These are phyloP conservation scores for Neonectria coccinea DNA, from an alignment of 2,329 filamentous ascomycete genomes.

Conservation along the genomic window DNA sequence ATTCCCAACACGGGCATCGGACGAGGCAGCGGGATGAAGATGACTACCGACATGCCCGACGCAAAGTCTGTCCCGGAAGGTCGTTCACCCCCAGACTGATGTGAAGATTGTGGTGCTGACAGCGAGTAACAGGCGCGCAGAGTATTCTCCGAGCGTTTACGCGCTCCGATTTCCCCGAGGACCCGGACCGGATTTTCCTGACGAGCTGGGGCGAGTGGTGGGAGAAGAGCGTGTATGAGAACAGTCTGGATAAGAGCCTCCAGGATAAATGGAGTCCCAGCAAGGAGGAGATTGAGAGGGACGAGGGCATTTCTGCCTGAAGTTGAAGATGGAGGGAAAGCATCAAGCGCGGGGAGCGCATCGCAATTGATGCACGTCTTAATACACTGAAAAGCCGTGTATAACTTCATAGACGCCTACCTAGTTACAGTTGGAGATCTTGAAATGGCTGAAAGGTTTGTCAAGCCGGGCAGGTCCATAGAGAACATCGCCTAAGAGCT, in stretches of 20 bases:
- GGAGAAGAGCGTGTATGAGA: slow-evolving; percentile 56
- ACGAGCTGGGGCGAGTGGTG: slow-evolving; percentile 70
- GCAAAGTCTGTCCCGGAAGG: slow-evolving; percentile 62
- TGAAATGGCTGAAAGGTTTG: background rate
- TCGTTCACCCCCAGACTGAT: slow-evolving; percentile 32
- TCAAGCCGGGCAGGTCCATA: background rate
- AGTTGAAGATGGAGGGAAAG: background rate
- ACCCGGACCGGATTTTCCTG: slow-evolving; percentile 64
- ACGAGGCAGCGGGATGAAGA: slow-evolving; percentile 46
- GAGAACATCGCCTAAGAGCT: too few species aligned
- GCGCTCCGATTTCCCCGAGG: slow-evolving; percentile 60
- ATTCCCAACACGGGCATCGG: slow-evolving; percentile 61
- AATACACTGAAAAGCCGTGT: background rate
- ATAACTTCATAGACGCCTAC: background rate
- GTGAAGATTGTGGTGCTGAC: slow-evolving; percentile 26
- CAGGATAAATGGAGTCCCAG: slow-evolving; percentile 65
- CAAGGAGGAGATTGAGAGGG: slow-evolving; percentile 61
- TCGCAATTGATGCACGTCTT: background rate
- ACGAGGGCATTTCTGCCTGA: slow-evolving; percentile 47
- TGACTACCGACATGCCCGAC: slow-evolving; percentile 54
- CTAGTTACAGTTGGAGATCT: too few species aligned
- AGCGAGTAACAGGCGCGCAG: slow-evolving; percentile 52
- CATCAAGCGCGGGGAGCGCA: background rate
- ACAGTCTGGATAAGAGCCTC: slow-evolving; percentile 57
- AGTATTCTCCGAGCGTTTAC: slow-evolving; percentile 60